These are phyloP conservation scores for Metarhizium humberi DNA, from an alignment of 2,329 filamentous ascomycete genomes.

Conservation along the genomic window DNA sequence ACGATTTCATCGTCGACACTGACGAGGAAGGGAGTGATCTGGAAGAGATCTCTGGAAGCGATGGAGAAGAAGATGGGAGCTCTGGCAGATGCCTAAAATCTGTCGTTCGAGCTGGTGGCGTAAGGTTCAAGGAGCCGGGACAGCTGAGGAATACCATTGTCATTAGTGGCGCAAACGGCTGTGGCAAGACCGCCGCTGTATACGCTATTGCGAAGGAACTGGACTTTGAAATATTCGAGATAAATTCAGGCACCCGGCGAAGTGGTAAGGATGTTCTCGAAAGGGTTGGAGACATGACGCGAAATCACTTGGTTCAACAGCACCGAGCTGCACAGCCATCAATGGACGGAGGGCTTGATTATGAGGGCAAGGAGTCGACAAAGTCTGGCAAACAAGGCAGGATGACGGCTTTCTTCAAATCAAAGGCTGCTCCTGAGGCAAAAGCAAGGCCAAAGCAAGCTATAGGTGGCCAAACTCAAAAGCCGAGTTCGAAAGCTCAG, in stretches of 20 bases:
- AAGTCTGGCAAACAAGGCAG: constrained; percentile 66
- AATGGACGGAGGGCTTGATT: constrained; percentile 14
- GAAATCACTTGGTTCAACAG: constrained; percentile 74
- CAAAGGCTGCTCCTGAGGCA: constrained; percentile 27
- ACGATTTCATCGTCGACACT: constrained; percentile 71
- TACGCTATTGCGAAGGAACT: constrained; percentile 89
- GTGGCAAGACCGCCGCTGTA: constrained; percentile 86
- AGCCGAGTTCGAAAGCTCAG: constrained; percentile 41
- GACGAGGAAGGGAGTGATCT: constrained; percentile 65
- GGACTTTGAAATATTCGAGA: constrained; percentile 89
- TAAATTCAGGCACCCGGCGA: constrained; percentile 73
- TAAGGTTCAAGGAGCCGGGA: constrained; percentile 29
- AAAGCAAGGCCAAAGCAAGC: constrained; percentile 17
- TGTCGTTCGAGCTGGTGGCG: constrained; percentile 38
- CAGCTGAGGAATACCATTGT: constrained; percentile 69
- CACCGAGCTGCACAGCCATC: constrained; percentile 26
- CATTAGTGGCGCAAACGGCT: constrained; percentile 80
- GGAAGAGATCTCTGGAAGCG: constrained; percentile 57
- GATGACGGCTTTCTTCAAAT: constrained; percentile 73
- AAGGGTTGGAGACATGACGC: constrained; percentile 91
- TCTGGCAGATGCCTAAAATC: constrained; percentile 37
- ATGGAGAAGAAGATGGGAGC: constrained; percentile 42
- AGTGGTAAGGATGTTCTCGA: constrained; percentile 87
- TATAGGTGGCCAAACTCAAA: constrained; percentile 10
- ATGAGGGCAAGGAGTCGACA: constrained; percentile 36